Conservation (phyloP, 2,329 filamentous ascomycete species). For the Alternaria ventricosa region DNA sequence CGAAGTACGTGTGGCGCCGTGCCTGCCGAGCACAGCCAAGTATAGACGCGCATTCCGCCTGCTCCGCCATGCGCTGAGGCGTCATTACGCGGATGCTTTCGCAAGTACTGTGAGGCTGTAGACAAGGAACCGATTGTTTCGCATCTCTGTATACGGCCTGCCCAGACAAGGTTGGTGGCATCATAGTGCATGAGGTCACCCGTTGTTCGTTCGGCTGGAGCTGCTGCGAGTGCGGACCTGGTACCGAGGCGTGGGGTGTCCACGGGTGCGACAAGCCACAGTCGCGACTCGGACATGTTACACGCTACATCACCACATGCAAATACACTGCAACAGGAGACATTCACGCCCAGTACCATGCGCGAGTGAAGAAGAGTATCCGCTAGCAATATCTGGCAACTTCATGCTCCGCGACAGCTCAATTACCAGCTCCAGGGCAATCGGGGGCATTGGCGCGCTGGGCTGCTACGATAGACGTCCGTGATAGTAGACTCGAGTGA, state of each 20-base stretch:
- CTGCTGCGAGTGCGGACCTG: constrained; percentile 18
- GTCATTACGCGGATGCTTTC: constrained; percentile 41
- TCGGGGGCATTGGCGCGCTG: constrained; percentile 19
- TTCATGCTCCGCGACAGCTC: constrained; percentile 20
- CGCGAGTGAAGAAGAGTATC: neutral
- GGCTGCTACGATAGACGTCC: constrained; percentile 16
- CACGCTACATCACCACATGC: neutral
- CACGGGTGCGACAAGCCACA: constrained; percentile 34
- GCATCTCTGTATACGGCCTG: neutral
- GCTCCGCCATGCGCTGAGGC: constrained; percentile 41
- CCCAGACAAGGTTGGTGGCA: neutral
- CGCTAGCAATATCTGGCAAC: neutral
- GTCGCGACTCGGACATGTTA: constrained; percentile 2
- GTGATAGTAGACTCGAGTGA: constrained; percentile 7
- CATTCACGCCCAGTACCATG: neutral
- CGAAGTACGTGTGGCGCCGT: constrained; percentile 35
- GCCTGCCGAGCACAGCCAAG: constrained; percentile 32
- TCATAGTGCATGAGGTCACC: constrained; percentile 25
- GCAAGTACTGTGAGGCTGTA: constrained; percentile 23
- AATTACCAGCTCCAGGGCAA: constrained; percentile 17
- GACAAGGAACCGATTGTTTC: neutral
- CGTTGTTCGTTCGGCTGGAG: constrained; percentile 14
- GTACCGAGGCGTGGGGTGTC: constrained; percentile 27
- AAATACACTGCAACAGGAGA: neutral
- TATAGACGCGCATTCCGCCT: constrained; percentile 23